Evolutionary conservation across 163 green algal species (phyloP), one percentile per base, ranked within the genome.

Genomic region (Chlamydomonas reinhardtii): DNA sequence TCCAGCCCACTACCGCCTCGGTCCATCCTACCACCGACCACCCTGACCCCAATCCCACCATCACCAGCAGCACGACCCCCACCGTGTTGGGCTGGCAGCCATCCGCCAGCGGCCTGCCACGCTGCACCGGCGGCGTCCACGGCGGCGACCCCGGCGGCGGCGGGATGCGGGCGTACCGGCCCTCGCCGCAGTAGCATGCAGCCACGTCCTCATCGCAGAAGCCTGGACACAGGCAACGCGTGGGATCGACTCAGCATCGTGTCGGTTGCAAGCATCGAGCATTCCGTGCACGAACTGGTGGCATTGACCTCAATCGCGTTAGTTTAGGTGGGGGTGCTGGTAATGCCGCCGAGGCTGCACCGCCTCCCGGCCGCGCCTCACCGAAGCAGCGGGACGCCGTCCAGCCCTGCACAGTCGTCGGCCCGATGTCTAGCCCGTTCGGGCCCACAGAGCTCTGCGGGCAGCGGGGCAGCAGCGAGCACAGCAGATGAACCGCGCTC

Each of bases 71-170:
- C 48, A 17, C 12, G 0, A 8, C 74, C 0, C 16, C 54, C 34
- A 82, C 74, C 56, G 32, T 72, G 20, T 11, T 12, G 4, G 61
- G 76, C 31, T 73, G 61, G 76, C 76, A 83, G 61, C 16, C 25
- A 29, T 83, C 76, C 31, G 37, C 15, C 61, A 74, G 35, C 31
- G 35, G 25, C 9, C 81, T 56, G 8, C 81, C 81, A 27, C 48
- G 56, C 61, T 87, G 70, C 32, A 74, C n/a, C 29, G 81, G 81
- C 34, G 81, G 81, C 14, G 81, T 87, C 54, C 81, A 76, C 20
- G 81, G 81, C 25, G 81, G 81, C 14, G 81, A 87, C 35, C 81
- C 81, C 56, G 70, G 71, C 22, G 81, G 81, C 37, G 81, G 59
- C 29, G 76, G 76, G 27, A 83, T 83, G 48, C 48, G 74, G 74